A percentile compares a stretch with the other conserved stretches of the same genome.
phyloP scores from a whole-genome alignment of 1,284 basidiomycete species.

The Ceratobasidium papillatum region DNA sequence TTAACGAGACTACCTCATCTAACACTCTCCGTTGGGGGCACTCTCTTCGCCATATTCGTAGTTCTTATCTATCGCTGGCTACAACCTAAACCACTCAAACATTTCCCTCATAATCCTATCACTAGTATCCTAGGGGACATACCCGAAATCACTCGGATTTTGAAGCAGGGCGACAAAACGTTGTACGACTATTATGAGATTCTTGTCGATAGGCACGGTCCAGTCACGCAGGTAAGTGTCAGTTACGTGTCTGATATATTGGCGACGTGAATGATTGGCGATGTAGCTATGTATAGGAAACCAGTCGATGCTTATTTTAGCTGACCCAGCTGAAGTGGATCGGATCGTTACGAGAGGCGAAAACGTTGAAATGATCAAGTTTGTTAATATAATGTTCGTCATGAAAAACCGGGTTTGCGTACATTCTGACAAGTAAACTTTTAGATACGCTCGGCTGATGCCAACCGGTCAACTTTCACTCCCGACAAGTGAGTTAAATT shows the following conservation, averaged over 20 bases:
- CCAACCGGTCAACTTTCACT: conserved; percentile 1
- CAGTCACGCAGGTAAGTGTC: conserved; percentile 24
- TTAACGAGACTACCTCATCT: background rate
- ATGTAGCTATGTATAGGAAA: conserved; percentile 10
- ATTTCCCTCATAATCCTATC: conserved; percentile 20
- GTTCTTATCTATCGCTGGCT: conserved; percentile 2
- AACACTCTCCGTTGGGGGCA: background rate
- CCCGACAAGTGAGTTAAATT: background rate
- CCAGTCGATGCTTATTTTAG: background rate
- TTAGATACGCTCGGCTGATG: background rate
- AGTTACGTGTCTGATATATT: background rate
- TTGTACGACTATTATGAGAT: background rate
- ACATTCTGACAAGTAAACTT: background rate
- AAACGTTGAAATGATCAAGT: background rate
- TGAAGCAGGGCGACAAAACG: background rate
- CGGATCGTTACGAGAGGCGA: conserved; percentile 1
- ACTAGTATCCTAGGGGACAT: conserved; percentile 18
- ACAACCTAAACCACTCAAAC: conserved; percentile 4
- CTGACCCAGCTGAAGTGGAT: conserved; percentile 12
- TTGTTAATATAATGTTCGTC: background rate
- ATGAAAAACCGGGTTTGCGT: background rate
- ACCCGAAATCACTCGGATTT: background rate
- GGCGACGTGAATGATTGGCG: background rate
- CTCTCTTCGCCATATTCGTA: background rate
- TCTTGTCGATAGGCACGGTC: background rate